These are phyloP conservation scores for Ceratobasidium sp. DNA, from an alignment of 1,284 basidiomycete species.

Conservation along the genomic window DNA sequence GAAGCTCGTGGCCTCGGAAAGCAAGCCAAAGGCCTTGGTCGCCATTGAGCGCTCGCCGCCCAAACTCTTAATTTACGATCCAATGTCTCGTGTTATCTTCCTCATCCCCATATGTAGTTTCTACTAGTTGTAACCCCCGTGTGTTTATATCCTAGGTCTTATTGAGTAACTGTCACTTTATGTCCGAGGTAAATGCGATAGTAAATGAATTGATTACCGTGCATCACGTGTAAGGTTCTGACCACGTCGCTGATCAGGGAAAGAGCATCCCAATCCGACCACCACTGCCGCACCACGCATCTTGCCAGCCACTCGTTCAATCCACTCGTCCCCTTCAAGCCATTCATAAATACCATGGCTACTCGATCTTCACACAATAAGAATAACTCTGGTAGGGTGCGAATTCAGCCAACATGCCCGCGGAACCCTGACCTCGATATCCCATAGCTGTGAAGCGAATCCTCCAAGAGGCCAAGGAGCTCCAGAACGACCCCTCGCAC, in stretches of 20 bases:
- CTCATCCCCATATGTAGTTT: not conserved
- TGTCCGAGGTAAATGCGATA: conserved; percentile 6
- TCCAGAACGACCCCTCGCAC: conserved; percentile 81
- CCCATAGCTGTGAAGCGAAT: conserved; percentile 89
- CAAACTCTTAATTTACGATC: conserved; percentile 17
- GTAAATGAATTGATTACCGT: conserved; percentile 4
- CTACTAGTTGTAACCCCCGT: not conserved
- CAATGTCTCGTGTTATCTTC: conserved; percentile 13
- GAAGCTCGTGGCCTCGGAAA: conserved; percentile 39
- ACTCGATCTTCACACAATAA: conserved; percentile 70
- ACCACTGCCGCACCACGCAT: conserved; percentile 15
- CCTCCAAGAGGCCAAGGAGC: conserved; percentile 94
- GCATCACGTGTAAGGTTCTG: conserved; percentile 35
- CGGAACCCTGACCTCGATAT: not conserved
- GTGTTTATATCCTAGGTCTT: conserved; percentile 24
- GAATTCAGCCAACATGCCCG: not conserved
- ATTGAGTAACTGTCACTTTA: conserved; percentile 12
- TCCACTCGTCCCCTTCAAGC: not conserved
- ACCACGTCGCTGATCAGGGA: conserved; percentile 39
- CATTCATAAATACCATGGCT: conserved; percentile 50
- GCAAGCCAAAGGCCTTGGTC: conserved; percentile 38
- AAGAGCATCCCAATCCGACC: conserved; percentile 26
- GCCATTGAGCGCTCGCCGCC: conserved; percentile 18
- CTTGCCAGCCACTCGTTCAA: conserved; percentile 15
- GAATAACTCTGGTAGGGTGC: conserved; percentile 80